Base-by-base conservation (phyloP, 2,329 filamentous ascomycete genomes). In the Rutstroemia sp. region DNA sequence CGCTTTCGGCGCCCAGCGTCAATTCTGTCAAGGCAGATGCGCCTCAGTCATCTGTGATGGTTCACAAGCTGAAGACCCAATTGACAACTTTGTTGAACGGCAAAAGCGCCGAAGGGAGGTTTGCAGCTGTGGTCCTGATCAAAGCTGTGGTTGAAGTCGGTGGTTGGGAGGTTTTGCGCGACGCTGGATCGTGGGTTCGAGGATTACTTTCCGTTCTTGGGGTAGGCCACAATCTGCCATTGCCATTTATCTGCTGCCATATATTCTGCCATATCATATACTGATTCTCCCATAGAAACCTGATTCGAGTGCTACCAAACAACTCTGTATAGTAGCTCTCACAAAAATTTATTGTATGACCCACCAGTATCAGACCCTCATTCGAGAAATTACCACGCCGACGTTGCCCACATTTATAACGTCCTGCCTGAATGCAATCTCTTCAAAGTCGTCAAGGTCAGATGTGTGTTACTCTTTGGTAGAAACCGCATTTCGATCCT, bases 321-420 rank as follows among this genome's bases (percentile, higher is more conserved):
- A 87, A 68, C 72, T 96, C 57, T 83, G 82, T 62, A 76, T 96
- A 50, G 80, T 94, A 59, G 83, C 88, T 14, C 75, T 96, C 59
- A 88, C 88, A 19, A 86, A 88, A 66, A 91, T 96, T 63, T 96
- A 94, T 73, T 79, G 84, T 63, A 80, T 94, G 38, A 87, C 92
- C 42, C 88, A 91, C 67, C 83, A 86, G 39, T 91, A 91, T 67
- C 89, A 87, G 58, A 94, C 89, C 8, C 76, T 96, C 53, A 78
- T 92, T 46, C 81, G 92, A 64, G 92, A 96, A 69, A 89, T 96
- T 23, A 67, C 54, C 7, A 59, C 57, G 23, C 65, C 64, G 2
- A 66, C 62, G 23, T 57, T 61, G 3, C 61, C 61, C 21, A 62
- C 57, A 5, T 58, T 58, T 48, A 47, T 56, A 23, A 61, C 55